phyloP scores from a whole-genome alignment of 768 basidiomycete species.

The Boletus rufocinnamomeus region DNA sequence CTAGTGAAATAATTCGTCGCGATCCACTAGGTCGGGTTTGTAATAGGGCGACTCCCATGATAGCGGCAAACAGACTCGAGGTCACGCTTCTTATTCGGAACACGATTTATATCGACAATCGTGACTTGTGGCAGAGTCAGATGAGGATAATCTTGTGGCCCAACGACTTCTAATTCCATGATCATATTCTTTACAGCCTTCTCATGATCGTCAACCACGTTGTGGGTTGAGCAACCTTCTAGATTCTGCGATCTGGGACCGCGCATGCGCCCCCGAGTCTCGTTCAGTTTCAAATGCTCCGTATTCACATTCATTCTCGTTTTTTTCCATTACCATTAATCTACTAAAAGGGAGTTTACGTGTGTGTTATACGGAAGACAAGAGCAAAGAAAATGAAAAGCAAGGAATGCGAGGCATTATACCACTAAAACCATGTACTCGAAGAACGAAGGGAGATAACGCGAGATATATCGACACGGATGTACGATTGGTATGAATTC shows the following conservation, averaged over 20 bases:
- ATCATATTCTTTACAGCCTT: too few relatives aligned
- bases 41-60: too few relatives aligned
- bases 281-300: background rate
- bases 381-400: background rate
- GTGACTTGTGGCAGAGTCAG: too few relatives aligned
- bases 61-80: too few relatives aligned
- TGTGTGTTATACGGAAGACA: constrained; percentile 5
- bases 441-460: background rate
- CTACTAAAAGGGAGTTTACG: constrained; percentile 4
- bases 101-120: too few relatives aligned
- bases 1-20: too few relatives aligned
- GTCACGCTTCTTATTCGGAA: too few relatives aligned
- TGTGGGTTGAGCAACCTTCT: background rate
- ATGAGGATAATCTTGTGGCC: too few relatives aligned
- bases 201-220: background rate
- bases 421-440: background rate
- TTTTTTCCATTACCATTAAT: constrained; percentile 11
- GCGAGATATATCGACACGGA: constrained; percentile 10
- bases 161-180: too few relatives aligned
- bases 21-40: too few relatives aligned
- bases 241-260: background rate
- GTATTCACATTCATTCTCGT: background rate
- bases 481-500: constrained; percentile 20
- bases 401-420: background rate
- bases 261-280: background rate